phyloP scores from a whole-genome alignment of 148 eudicot genomes.

The Rhododendron simsii region DNA sequence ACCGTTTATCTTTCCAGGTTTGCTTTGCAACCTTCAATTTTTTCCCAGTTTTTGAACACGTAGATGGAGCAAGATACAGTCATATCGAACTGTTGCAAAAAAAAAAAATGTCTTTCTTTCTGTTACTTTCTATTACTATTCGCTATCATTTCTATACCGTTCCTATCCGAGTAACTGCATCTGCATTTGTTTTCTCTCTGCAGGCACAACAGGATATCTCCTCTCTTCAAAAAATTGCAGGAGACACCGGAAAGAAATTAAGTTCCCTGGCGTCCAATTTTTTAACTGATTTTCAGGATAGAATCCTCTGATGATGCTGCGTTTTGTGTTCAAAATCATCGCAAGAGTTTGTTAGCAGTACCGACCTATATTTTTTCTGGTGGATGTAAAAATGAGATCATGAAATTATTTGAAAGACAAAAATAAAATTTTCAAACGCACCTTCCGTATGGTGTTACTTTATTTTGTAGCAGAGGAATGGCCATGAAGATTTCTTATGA shows the following conservation, averaged over 20 bases:
- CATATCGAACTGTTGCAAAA: neutral
- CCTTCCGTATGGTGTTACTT: neutral
- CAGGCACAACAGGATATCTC: slow-evolving; percentile 97
- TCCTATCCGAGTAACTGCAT: neutral
- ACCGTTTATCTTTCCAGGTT: slow-evolving; percentile 86
- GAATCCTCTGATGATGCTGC: slow-evolving; percentile 46
- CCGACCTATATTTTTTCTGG: slow-evolving; percentile 12
- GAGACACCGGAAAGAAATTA: slow-evolving; percentile 93
- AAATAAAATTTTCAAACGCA: slow-evolving; percentile 14
- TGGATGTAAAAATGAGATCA: slow-evolving; percentile 25
- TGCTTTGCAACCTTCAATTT: neutral
- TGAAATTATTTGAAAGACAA: slow-evolving; percentile 21
- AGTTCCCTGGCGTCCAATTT: slow-evolving; percentile 65
- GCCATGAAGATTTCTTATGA: neutral
- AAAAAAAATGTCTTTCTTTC: neutral
- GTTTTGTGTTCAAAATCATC: slow-evolving; percentile 3
- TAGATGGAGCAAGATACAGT: neutral
- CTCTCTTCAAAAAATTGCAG: slow-evolving; percentile 85
- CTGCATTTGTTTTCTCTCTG: neutral
- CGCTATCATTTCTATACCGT: neutral
- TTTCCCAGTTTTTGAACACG: neutral
- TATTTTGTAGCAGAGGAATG: slow-evolving; percentile 3
- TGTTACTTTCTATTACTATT: neutral
- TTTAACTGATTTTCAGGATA: slow-evolving; percentile 75
- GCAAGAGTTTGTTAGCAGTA: slow-evolving; percentile 19